Percentiles rank a stretch among this genome's conserved stretches.
These are phyloP conservation scores for Curvularia sp. DNA, from an alignment of 2,329 filamentous ascomycete species.

Conservation along the genomic window DNA sequence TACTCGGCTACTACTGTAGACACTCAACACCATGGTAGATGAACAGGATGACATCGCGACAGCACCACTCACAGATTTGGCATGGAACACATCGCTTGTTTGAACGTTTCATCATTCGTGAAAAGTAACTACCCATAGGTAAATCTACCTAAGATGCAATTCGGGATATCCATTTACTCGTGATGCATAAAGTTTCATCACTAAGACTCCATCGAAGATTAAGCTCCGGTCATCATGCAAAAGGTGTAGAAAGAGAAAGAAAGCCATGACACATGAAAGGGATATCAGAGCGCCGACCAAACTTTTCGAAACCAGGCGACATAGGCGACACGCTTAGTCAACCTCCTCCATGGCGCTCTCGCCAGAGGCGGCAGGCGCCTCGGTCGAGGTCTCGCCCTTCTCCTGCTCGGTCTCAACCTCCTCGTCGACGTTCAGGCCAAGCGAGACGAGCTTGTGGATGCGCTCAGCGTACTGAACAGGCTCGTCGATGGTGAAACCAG, in stretches of 20 bases:
- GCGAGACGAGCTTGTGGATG: conserved; percentile 99
- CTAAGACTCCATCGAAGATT: conserved; percentile 46
- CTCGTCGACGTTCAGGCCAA: conserved; percentile 97
- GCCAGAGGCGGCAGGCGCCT: conserved; percentile 69
- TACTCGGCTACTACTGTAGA: not conserved
- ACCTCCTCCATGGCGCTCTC: conserved; percentile 99
- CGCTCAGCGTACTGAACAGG: conserved; percentile 97
- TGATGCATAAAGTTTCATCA: conserved; percentile 43
- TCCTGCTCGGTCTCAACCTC: conserved; percentile 74
- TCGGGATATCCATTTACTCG: conserved; percentile 47
- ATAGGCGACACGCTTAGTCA: conserved; percentile 69
- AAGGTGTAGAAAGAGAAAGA: conserved; percentile 40
- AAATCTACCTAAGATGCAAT: conserved; percentile 47
- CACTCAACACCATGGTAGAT: not conserved
- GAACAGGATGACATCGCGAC: not conserved
- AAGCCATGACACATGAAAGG: conserved; percentile 51
- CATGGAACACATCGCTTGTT: conserved; percentile 20
- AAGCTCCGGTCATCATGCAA: conserved; percentile 44
- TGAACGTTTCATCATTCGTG: conserved; percentile 44
- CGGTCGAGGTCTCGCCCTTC: conserved; percentile 61
- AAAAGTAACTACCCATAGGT: conserved; percentile 38
- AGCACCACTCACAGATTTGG: not conserved
- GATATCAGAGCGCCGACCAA: conserved; percentile 50
- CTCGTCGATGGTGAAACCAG: conserved; percentile 99
- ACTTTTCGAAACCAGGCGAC: conserved; percentile 45